These are phyloP conservation scores for Cadophora sp. DNA, from an alignment of 2,329 filamentous ascomycete genomes.

Conservation along the genomic window DNA sequence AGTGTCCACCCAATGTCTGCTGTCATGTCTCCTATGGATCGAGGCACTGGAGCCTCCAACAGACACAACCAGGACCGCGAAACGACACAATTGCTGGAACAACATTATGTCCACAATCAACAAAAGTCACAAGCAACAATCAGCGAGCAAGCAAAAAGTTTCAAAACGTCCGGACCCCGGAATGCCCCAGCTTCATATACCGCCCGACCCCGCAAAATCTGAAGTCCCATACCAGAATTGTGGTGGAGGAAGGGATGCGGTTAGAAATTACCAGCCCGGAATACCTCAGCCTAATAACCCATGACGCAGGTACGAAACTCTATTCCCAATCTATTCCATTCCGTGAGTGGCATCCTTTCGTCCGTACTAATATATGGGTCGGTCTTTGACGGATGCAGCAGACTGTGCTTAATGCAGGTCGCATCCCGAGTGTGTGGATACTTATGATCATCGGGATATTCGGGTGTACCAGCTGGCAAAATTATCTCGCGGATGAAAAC, in stretches of 20 bases:
- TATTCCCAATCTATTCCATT: neutral
- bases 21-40: slow-evolving; percentile 12
- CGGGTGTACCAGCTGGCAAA: neutral
- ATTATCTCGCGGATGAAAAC: neutral
- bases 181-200: slow-evolving; percentile 3
- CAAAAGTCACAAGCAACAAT: neutral
- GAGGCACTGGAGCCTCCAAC: slow-evolving; percentile 1
- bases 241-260: neutral
- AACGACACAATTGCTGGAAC: neutral
- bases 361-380: neutral
- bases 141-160: neutral
- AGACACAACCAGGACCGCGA: neutral
- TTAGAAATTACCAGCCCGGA: neutral
- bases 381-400: neutral
- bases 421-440: neutral
- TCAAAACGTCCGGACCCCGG: neutral
- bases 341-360: neutral
- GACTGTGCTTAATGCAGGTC: neutral
- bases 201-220: neutral
- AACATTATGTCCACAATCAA: neutral
- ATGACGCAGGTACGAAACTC: slow-evolving; percentile 10
- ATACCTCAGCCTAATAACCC: neutral
- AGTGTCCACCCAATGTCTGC: slow-evolving; percentile 45
- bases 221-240: neutral
- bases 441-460: neutral